phyloP scores from a whole-genome alignment of 306 rosid genomes.

The Cucurbita moschata region DNA sequence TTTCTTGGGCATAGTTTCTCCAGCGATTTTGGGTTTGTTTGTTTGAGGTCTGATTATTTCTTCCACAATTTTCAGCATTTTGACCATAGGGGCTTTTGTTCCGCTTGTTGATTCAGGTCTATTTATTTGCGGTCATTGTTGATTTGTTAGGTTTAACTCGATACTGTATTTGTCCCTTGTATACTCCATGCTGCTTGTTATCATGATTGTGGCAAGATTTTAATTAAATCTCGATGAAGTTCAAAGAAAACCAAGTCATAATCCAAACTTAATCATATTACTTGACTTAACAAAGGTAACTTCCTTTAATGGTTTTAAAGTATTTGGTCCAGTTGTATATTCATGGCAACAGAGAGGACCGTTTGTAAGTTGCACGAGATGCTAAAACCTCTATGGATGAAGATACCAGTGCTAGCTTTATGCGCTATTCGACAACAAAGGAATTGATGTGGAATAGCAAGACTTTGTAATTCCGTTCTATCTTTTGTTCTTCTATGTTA shows the following conservation, averaged over 20 bases:
- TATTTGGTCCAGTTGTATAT: no score
- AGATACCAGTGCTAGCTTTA: no score
- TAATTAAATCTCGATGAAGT: not conserved
- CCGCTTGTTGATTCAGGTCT: not conserved
- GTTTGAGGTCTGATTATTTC: not conserved
- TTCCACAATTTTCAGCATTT: not conserved
- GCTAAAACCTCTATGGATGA: no score
- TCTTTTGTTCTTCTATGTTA: no score
- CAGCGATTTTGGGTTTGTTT: not conserved
- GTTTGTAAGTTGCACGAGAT: no score
- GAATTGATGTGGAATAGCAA: no score
- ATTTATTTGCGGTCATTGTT: not conserved
- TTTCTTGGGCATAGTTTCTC: not conserved
- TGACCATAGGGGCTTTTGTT: not conserved
- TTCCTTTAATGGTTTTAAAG: no score
- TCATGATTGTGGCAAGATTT: not conserved
- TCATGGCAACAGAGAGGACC: no score
- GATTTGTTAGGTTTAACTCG: not conserved
- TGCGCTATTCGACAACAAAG: no score
- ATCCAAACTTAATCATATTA: not conserved
- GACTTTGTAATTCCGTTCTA: no score
- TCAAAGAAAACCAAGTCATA: not conserved
- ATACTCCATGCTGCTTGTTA: not conserved
- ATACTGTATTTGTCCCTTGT: no score
- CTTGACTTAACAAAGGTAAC: not conserved